A percentile compares a stretch with the other conserved stretches of the same genome.
These are phyloP conservation scores for Mycena belliarum DNA, from an alignment of 768 basidiomycete genomes.

Conservation along the genomic window DNA sequence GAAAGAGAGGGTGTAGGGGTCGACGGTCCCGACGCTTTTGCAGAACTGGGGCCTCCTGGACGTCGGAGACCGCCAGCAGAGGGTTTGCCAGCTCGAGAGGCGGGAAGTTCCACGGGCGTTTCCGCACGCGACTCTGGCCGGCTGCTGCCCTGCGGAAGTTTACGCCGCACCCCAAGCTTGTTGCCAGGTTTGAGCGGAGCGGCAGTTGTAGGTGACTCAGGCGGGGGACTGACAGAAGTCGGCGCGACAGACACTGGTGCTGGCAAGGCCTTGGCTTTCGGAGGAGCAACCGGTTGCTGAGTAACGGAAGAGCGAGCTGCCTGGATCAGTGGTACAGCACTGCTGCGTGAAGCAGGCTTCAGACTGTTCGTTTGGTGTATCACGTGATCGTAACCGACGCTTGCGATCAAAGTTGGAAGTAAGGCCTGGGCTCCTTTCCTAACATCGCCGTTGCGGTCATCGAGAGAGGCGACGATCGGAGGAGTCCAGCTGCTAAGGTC, in stretches of 20 bases:
- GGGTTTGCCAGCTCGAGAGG: slow-evolving; percentile 38
- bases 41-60: slow-evolving; percentile 34
- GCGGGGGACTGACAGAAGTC: slow-evolving; percentile 40
- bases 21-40: slow-evolving; percentile 34
- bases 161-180: slow-evolving; percentile 70
- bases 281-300: slow-evolving; percentile 26
- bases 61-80: slow-evolving; percentile 44
- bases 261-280: slow-evolving; percentile 24
- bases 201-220: slow-evolving; percentile 44
- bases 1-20: slow-evolving; percentile 34
- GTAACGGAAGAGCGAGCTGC: slow-evolving; percentile 63
- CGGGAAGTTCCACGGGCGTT: slow-evolving; percentile 36
- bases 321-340: slow-evolving; percentile 86
- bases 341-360: slow-evolving; percentile 87
- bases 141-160: slow-evolving; percentile 61
- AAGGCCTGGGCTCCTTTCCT: slow-evolving; percentile 88
- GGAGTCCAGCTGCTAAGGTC: slow-evolving; percentile 74
- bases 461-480: slow-evolving; percentile 73
- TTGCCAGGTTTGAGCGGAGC: slow-evolving; percentile 40
- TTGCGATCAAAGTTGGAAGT: slow-evolving; percentile 72
- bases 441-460: slow-evolving; percentile 90
- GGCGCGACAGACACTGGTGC: slow-evolving; percentile 31
- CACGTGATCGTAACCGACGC: slow-evolving; percentile 80
- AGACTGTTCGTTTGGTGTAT: slow-evolving; percentile 83
- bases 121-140: slow-evolving; percentile 55